Conservation (phyloP, 306 rosid genomes). For the Glycyrrhiza uralensis region DNA sequence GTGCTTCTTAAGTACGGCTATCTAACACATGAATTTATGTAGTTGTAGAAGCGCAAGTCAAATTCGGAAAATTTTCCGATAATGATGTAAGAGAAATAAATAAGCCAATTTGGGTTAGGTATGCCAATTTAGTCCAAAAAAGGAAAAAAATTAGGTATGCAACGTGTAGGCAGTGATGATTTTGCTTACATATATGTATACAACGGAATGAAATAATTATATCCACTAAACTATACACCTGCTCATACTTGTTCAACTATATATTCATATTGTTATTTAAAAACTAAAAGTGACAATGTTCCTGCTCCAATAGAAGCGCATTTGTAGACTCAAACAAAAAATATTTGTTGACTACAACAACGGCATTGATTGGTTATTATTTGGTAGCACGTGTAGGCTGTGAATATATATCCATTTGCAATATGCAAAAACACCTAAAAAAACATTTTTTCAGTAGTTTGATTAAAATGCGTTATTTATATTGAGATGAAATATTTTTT, state of each 20-base stretch:
- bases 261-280: background rate
- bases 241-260: constrained; percentile 30
- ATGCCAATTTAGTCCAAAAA: background rate
- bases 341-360: background rate
- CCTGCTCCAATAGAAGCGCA: constrained; percentile 36
- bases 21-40: constrained; percentile 6
- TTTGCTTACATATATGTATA: background rate
- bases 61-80: background rate
- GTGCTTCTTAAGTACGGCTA: background rate
- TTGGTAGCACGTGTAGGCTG: background rate
- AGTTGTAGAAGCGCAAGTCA: background rate
- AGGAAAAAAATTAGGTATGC: constrained; percentile 20
- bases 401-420: background rate
- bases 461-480: background rate
- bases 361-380: background rate
- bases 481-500: background rate
- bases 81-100: background rate
- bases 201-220: background rate
- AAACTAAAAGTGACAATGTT: background rate
- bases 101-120: constrained; percentile 21
- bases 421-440: background rate
- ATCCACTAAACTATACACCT: constrained; percentile 9
- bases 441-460: background rate
- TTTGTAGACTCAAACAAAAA: too few relatives aligned
- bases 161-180: background rate